phyloP scores from a whole-genome alignment of 208 protist species.

The Leptomonas seymouri region DNA sequence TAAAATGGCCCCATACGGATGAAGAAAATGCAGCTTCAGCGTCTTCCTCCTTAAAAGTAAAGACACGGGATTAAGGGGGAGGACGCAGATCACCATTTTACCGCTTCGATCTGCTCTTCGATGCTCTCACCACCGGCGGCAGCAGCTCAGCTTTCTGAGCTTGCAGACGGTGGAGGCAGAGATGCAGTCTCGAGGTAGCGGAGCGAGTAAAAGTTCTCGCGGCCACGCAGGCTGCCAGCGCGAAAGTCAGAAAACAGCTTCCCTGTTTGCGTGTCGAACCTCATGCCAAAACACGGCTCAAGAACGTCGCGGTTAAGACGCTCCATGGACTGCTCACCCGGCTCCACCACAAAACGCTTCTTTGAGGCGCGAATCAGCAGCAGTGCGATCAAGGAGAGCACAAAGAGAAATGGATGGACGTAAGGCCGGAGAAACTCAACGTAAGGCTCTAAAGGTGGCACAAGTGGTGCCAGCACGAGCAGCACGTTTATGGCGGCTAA shows the following conservation, averaged over 20 bases:
- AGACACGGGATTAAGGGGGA: too few species aligned
- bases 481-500: conserved; percentile 34
- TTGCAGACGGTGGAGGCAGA: neutral
- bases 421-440: conserved; percentile 34
- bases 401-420: conserved; percentile 27
- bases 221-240: conserved; percentile 20
- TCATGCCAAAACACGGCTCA: conserved; percentile 81
- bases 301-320: conserved; percentile 76
- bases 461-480: conserved; percentile 45
- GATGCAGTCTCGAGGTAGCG: conserved; percentile 39
- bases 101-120: too few species aligned
- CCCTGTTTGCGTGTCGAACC: conserved; percentile 69
- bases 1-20: too few species aligned
- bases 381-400: conserved; percentile 54
- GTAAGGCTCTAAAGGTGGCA: conserved; percentile 31
- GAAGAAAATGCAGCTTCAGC: too few species aligned
- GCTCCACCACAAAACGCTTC: conserved; percentile 80
- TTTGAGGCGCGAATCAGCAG: conserved; percentile 71
- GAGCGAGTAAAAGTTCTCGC: conserved; percentile 58
- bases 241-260: conserved; percentile 72
- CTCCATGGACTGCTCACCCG: conserved; percentile 72
- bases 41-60: too few species aligned
- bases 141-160: neutral
- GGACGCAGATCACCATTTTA: too few species aligned
- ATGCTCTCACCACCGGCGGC: too few species aligned